These are phyloP conservation scores for Hydnomerulius pinastri DNA, from an alignment of 768 basidiomycete genomes.

Conservation along the genomic window DNA sequence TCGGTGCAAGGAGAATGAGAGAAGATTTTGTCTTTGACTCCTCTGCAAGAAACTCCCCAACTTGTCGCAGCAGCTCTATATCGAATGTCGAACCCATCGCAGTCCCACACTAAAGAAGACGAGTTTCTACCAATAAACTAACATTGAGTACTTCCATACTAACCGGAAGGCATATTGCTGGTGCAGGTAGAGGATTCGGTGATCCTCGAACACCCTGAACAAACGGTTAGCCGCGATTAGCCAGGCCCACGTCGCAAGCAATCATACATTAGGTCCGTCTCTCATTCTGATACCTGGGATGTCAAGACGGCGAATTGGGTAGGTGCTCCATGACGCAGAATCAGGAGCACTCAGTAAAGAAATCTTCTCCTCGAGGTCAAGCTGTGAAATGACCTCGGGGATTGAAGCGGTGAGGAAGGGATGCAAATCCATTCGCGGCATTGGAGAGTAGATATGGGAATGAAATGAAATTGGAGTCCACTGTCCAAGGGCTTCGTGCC, in stretches of 20 bases:
- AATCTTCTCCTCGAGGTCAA: slow-evolving; percentile 66
- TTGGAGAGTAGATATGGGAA: no score
- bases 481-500: no score
- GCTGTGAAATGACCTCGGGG: slow-evolving; percentile 49
- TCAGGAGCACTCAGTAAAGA: slow-evolving; percentile 62
- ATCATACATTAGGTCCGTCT: slow-evolving; percentile 66
- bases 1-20: slow-evolving; percentile 67
- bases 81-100: slow-evolving; percentile 74
- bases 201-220: slow-evolving; percentile 66
- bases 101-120: slow-evolving; percentile 56
- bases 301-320: slow-evolving; percentile 53
- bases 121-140: background rate
- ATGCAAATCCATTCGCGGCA: no score
- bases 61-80: slow-evolving; percentile 51
- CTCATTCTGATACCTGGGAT: slow-evolving; percentile 72
- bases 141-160: no score
- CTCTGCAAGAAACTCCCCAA: slow-evolving; percentile 60
- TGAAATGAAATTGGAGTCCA: no score
- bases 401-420: slow-evolving; percentile 60
- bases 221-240: background rate
- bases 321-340: slow-evolving; percentile 78
- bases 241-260: background rate
- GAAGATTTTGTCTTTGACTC: slow-evolving; percentile 69
- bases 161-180: slow-evolving; percentile 67
- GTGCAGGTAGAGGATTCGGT: slow-evolving; percentile 62